These are phyloP conservation scores for Periconia sp. DNA, from an alignment of 2,329 filamentous ascomycete genomes.

Conservation along the genomic window DNA sequence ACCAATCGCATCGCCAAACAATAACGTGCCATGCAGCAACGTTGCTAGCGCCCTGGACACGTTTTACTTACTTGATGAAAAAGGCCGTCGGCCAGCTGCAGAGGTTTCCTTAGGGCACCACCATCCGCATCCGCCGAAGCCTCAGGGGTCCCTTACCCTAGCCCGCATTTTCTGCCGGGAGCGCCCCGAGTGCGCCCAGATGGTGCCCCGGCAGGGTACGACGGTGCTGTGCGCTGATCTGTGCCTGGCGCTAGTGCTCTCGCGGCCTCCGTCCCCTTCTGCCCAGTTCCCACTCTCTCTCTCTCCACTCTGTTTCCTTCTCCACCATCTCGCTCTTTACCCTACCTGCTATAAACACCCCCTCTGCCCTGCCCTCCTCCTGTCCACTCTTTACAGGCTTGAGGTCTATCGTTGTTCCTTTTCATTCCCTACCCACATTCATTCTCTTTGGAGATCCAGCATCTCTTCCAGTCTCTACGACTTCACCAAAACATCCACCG, in stretches of 20 bases:
- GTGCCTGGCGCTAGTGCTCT: constrained; percentile 2
- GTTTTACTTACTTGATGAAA: too few relatives aligned
- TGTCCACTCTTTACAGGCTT: constrained; percentile 45
- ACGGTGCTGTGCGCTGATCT: not conserved
- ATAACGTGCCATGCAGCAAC: too few relatives aligned
- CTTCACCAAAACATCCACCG: constrained; percentile 26
- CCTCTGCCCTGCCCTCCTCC: constrained; percentile 19
- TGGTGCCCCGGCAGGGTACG: not conserved
- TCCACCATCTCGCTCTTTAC: constrained; percentile 40
- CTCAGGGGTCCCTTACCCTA: not conserved
- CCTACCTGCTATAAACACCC: constrained; percentile 13
- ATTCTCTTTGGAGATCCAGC: constrained; percentile 33
- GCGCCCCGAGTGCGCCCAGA: not conserved
- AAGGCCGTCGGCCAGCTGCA: too few relatives aligned
- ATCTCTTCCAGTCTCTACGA: constrained; percentile 37
- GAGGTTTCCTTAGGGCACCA: too few relatives aligned
- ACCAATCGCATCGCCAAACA: too few relatives aligned
- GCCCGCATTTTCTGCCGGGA: not conserved
- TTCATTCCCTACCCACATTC: constrained; percentile 29
- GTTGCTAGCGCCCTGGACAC: too few relatives aligned
- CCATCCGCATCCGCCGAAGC: not conserved
- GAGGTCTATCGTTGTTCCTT: constrained; percentile 36
- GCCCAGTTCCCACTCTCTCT: constrained; percentile 65
- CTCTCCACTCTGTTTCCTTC: constrained; percentile 60
- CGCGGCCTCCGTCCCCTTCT: constrained; percentile 39